Evolutionary conservation across 345 rosid species (phyloP).

Genomic region (Linum trigynum): DNA sequence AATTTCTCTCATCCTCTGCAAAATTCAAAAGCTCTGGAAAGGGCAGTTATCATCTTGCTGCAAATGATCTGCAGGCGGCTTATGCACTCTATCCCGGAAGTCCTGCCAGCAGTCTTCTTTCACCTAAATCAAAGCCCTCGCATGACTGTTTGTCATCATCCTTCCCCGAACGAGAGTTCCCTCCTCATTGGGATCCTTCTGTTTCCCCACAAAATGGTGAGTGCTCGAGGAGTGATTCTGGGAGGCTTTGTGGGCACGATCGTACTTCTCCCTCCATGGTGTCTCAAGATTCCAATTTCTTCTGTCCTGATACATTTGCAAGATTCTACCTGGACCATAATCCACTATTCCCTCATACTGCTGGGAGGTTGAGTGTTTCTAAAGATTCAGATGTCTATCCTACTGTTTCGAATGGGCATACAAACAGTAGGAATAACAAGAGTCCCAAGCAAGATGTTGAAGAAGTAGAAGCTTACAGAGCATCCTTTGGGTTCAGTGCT

Average conservation of each 20-base stretch:
- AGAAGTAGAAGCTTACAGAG: slow-evolving; percentile 88
- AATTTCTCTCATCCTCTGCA: slow-evolving; percentile 60
- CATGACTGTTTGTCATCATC: slow-evolving; percentile 63
- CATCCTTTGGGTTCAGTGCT: slow-evolving; percentile 95
- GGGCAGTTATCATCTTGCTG: slow-evolving; percentile 31
- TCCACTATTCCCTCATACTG: slow-evolving; percentile 75
- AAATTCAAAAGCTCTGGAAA: slow-evolving; percentile 46
- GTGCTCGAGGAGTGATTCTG: slow-evolving; percentile 55
- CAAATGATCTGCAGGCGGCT: slow-evolving; percentile 64
- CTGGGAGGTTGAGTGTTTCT: slow-evolving; percentile 89
- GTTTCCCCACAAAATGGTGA: slow-evolving; percentile 61
- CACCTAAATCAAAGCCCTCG: slow-evolving; percentile 36
- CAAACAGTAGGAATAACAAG: slow-evolving; percentile 47
- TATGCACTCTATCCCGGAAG: slow-evolving; percentile 76
- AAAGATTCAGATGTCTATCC: slow-evolving; percentile 72
- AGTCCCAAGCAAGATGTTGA: slow-evolving; percentile 83
- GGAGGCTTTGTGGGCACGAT: slow-evolving; percentile 46
- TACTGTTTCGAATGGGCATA: slow-evolving; percentile 46
- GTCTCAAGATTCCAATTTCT: slow-evolving; percentile 74
- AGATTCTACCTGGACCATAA: slow-evolving; percentile 74
- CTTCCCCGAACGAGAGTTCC: slow-evolving; percentile 62
- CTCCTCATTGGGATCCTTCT: slow-evolving; percentile 60
- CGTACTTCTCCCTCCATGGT: slow-evolving; percentile 35
- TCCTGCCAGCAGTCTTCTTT: slow-evolving; percentile 13
- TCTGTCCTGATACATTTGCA: slow-evolving; percentile 97